A percentile compares a stretch with the other conserved stretches of the same genome.
Evolutionary conservation across 2,329 filamentous ascomycete genomes (phyloP).

Genomic region (Fusarium armeniacum): DNA sequence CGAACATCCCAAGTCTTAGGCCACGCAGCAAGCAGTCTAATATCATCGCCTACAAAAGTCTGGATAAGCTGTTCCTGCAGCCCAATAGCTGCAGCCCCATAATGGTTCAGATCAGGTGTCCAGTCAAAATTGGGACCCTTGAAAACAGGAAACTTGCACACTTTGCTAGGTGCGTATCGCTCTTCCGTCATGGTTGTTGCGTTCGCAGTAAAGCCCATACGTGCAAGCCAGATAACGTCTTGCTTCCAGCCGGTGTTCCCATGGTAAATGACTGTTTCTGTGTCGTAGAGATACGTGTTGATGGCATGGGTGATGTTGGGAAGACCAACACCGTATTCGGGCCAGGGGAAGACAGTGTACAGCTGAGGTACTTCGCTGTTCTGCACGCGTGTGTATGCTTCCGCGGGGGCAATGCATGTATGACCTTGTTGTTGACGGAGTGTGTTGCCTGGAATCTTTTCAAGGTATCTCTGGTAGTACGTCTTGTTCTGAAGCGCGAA

Average conservation of each 20-base stretch:
- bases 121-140: constrained; percentile 19
- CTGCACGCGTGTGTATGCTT: constrained; percentile 22
- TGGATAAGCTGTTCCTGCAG: constrained; percentile 24
- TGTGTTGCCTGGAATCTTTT: constrained; percentile 3
- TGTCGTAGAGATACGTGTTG: constrained; percentile 17
- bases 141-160: constrained; percentile 12
- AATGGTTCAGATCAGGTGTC: constrained; percentile 15
- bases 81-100: constrained; percentile 15
- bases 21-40: constrained; percentile 14
- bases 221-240: constrained; percentile 20
- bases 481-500: constrained; percentile 15
- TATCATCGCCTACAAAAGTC: constrained; percentile 11
- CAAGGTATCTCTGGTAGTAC: constrained; percentile 10
- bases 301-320: constrained; percentile 15
- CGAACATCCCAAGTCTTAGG: constrained; percentile 9
- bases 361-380: constrained; percentile 20
- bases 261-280: constrained; percentile 1
- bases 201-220: constrained; percentile 12
- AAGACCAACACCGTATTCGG: constrained; percentile 13
- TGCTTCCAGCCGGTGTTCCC: constrained; percentile 23
- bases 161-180: constrained; percentile 1
- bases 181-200: constrained; percentile 12
- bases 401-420: constrained; percentile 9
- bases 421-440: constrained; percentile 16
- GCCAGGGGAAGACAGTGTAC: constrained; percentile 12